A percentile compares a stretch with the other conserved stretches of the same genome.
Evolutionary conservation across 495 filamentous ascomycete species (phyloP).

Genomic region (Hyaloscypha bicolor): DNA sequence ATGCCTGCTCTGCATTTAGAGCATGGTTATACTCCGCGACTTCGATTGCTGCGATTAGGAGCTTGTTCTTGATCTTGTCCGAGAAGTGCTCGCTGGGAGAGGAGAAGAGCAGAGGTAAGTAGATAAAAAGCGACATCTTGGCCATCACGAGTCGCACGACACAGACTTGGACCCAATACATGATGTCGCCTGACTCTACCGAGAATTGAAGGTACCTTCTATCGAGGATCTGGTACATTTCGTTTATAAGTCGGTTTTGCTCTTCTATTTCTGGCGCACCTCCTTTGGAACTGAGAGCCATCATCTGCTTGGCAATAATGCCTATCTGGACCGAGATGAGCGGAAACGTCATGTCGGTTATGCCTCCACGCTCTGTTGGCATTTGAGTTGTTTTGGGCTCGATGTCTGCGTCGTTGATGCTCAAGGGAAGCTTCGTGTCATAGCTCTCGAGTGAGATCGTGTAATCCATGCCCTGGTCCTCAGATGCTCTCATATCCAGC

Average conservation of each 20-base stretch:
- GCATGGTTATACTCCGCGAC: constrained; percentile 58
- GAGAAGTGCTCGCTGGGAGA: constrained; percentile 36
- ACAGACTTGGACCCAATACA: constrained; percentile 47
- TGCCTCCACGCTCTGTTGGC: constrained; percentile 57
- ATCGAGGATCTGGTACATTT: constrained; percentile 45
- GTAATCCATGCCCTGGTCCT: constrained; percentile 82
- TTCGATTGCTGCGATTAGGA: constrained; percentile 49
- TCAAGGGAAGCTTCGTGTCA: constrained; percentile 72
- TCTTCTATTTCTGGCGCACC: constrained; percentile 42
- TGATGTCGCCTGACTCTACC: constrained; percentile 36
- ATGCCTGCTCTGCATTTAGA: constrained; percentile 48
- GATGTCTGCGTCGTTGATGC: constrained; percentile 68
- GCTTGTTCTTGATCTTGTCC: constrained; percentile 41
- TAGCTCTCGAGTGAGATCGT: constrained; percentile 67
- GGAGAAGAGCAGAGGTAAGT: constrained; percentile 45
- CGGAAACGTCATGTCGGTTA: constrained; percentile 75
- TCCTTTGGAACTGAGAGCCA: constrained; percentile 32
- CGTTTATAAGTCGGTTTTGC: constrained; percentile 45
- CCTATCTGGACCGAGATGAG: constrained; percentile 46
- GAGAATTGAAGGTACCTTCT: constrained; percentile 45
- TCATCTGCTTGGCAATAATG: constrained; percentile 49
- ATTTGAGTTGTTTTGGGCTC: constrained; percentile 68
- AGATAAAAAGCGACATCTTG: constrained; percentile 51
- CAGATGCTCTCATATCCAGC: constrained; percentile 73
- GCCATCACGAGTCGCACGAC: constrained; percentile 44